Evolutionary conservation across 2,329 filamentous ascomycete species (phyloP), one percentile per base, ranked within the genome.

Genomic region (Dothistroma pini): DNA sequence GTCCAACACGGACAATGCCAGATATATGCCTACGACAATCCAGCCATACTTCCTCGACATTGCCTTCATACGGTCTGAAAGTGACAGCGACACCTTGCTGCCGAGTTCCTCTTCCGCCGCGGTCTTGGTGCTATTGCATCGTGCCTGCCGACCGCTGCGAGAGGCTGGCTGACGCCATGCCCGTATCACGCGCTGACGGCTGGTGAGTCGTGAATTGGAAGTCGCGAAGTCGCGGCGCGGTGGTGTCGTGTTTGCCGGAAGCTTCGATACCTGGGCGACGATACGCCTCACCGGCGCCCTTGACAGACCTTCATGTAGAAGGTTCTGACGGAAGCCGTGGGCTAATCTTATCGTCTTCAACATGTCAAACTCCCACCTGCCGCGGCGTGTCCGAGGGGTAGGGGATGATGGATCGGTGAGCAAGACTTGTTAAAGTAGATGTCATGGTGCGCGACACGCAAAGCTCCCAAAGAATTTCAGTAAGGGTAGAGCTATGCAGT

Each of bases 41-140:
- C 93, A 97, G 47, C 95, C 95, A 75, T 99, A 99, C 75, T 97
- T 93, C 65, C 88, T 87, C 2, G 89, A 92, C 51, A 99, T 84
- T 73, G 90, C 91, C 76, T 88, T 92, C 73, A 97, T 79, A 29
- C 89, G 84, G 65, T 86, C 86, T 1, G 87, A 88, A 48, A 64
- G 77, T 64, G 67, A 78, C 34, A 55, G 66, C 22, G 67, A 63
- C 59, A 61, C 54, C 29, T 44, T 61, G 66, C 31, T 50, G 9
- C 32, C 56, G 9, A 52, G 29, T 38, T 58, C 57, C 22, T 48
- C 57, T 14, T 52, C 21, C 25, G 32, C 47, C 16, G 62, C 48
- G 54, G 54, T 69, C 41, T 73, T 70, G 16, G 71, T 65, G 67
- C 74, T 67, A 54, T 76, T 76, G 68, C 72, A 72, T 63, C 78